Percentiles rank a stretch among this genome's conserved stretches.
Conservation (phyloP, 768 basidiomycete genomes). For the Termitomyces sp. region DNA sequence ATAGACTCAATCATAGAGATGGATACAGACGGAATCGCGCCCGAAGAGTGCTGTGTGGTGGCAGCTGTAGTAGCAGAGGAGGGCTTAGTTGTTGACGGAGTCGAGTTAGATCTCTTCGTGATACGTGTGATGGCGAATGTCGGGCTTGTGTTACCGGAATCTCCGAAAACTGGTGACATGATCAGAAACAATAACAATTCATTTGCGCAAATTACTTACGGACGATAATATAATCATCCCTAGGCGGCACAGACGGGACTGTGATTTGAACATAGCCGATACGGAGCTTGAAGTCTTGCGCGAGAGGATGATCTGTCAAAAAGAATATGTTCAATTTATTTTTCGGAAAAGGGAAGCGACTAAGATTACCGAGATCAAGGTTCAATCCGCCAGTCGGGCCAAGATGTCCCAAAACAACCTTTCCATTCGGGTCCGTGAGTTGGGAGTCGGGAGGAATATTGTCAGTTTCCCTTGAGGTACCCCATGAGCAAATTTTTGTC, state of each 20-base stretch:
- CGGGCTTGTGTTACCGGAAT: slow-evolving; percentile 59
- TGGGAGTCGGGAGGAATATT: slow-evolving; percentile 37
- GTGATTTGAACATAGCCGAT: slow-evolving; percentile 42
- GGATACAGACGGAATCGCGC: slow-evolving; percentile 16
- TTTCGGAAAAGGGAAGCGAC: neutral
- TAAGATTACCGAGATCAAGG: slow-evolving; percentile 39
- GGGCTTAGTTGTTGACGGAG: slow-evolving; percentile 8
- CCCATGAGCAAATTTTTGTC: neutral
- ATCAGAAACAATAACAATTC: slow-evolving; percentile 1
- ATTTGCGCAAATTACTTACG: slow-evolving; percentile 36
- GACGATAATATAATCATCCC: slow-evolving; percentile 53
- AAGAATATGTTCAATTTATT: neutral
- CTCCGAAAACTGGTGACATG: slow-evolving; percentile 48
- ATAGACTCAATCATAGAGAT: slow-evolving; percentile 14
- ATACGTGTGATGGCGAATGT: slow-evolving; percentile 56
- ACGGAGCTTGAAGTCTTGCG: slow-evolving; percentile 44
- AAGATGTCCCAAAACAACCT: slow-evolving; percentile 45
- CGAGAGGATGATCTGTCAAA: slow-evolving; percentile 50
- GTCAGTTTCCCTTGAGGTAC: slow-evolving; percentile 40
- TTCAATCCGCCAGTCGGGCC: slow-evolving; percentile 39
- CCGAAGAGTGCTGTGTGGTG: slow-evolving; percentile 10
- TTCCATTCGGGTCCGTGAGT: slow-evolving; percentile 43
- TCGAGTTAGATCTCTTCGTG: slow-evolving; percentile 18
- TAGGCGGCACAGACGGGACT: slow-evolving; percentile 42
- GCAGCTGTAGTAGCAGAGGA: neutral